Evolutionary conservation across 2,329 filamentous ascomycete species (phyloP), one percentile per base, ranked within the genome.

Genomic region (Calcarisporium arbuscula): DNA sequence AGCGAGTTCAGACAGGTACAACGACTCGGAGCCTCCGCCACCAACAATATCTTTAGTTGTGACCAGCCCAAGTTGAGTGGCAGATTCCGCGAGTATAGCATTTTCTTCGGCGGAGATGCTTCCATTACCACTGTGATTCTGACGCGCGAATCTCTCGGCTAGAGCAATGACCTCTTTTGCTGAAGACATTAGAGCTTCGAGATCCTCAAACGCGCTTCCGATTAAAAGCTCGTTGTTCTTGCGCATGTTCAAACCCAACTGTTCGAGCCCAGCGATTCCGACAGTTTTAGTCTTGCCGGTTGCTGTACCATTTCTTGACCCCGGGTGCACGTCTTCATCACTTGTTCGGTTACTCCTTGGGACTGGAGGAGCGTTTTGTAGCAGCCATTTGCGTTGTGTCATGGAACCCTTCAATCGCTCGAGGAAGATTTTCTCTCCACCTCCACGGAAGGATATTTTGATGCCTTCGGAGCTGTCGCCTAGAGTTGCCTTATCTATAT

Each of bases 151-250:
- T 12, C 80, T 80, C 58, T 96, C 90, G 1, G 92, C 92, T 27
- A 98, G 78, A 5, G 88, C 87, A 32, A 96, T 82, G 31, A 98
- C 87, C 54, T 98, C 87, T 55, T 96, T 95, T 5, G 92, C 92
- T 4, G 90, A 95, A 4, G 89, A 87, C 90, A 96, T 98, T 23
- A 98, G 70, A 4, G 92, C 89, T 55, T 96, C 90, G 1, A 98
- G 74, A 52, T 98, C 92, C 55, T 95, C 90, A 51, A 98, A 98
- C 0, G 92, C 89, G 45, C 77, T 88, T 18, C 90, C 90, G 44
- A 98, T 95, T 32, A 95, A 81, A 8, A 87, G 64, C 58, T 95
- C 88, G 49, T 95, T 96, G 57, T 94, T 95, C 62, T 86, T 90
- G 38, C 87, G 82, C 52, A 88, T 77, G 48, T 89, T 85, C 6